Evolutionary conservation across 176 grass and related monocot species (phyloP).

Genomic region (Bromus sterilis): DNA sequence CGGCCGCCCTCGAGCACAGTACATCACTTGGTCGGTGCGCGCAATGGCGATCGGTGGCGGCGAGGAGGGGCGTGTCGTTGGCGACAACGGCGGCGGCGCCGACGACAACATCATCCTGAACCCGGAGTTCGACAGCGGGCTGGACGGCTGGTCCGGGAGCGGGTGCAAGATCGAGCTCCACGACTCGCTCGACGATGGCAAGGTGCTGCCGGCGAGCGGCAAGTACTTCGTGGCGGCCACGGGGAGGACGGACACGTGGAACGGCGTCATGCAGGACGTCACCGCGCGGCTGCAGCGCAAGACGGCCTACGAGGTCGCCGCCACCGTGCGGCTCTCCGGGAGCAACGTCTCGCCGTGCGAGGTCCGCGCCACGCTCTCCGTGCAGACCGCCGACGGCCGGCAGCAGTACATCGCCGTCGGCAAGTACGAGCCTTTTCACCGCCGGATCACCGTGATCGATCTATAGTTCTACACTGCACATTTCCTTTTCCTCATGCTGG

Average conservation of each 20-base stretch:
- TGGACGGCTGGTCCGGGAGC: constrained; percentile 62
- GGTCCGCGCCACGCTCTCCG: constrained; percentile 51
- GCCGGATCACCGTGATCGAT: not conserved
- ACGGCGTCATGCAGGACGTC: constrained; percentile 84
- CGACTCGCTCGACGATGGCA: constrained; percentile 70
- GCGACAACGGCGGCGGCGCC: constrained; percentile 23
- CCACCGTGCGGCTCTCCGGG: constrained; percentile 48
- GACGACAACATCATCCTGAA: constrained; percentile 85
- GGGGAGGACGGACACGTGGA: constrained; percentile 54
- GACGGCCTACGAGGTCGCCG: constrained; percentile 50
- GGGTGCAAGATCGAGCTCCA: constrained; percentile 80
- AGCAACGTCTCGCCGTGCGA: constrained; percentile 29
- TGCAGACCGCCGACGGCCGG: constrained; percentile 54
- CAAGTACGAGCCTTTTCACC: constrained; percentile 33
- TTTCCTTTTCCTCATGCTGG: not conserved
- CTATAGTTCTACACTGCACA: not conserved
- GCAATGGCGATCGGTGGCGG: constrained; percentile 17
- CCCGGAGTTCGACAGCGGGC: constrained; percentile 77
- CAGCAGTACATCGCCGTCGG: constrained; percentile 75
- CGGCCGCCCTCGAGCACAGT: not conserved
- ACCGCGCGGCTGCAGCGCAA: constrained; percentile 69
- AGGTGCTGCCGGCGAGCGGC: constrained; percentile 49
- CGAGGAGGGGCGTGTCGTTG: not conserved
- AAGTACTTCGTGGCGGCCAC: constrained; percentile 75
- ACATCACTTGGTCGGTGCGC: not conserved